Base-by-base conservation (phyloP, 352 stramenopile species). In the Phytopythium oedochilum region DNA sequence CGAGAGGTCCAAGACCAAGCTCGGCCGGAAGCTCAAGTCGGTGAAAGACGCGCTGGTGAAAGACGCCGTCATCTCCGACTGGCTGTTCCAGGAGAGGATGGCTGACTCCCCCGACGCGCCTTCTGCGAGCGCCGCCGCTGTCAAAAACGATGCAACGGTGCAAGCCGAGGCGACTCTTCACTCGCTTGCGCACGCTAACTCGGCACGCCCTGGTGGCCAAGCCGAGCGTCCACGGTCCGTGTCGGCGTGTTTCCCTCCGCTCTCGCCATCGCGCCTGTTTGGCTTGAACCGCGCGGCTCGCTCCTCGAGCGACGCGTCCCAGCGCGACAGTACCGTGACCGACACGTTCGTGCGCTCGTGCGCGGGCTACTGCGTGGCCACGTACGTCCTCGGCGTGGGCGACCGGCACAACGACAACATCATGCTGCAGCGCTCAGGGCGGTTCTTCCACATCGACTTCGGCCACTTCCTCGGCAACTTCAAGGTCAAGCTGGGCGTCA, bases 391-490 rank as follows among this genome's bases (percentile, higher is more conserved):
- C 15, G 93, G 94, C 29, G 93, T 98, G 34, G 93, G 93, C 9
- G 93, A 98, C 53, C 85, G 93, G 8, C 93, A 98, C 70, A 97
- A 96, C 59, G 93, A 98, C 65, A 98, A 98, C 63, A 83, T 98
- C 50, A 98, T 98, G 95, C 68, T 98, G 44, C 96, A 96, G 60
- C 75, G 78, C 18, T 86, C 92, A 6, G 94, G 94, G 0, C 96
- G 95, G 57, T 83, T 98, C 23, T 98, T 98, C 69, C 95, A 98
- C 80, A 98, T 98, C 50, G 95, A 98, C 53, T 98, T 98, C 61
- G 94, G 95, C 1, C 93, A 98, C 60, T 97, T 98, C 50, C 64
- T 98, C 26, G 92, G 92, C n/a, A 96, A 98, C 47, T 98, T 97
- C 68, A 98, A 98, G 68, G 88, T 71, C 23, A 97, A 97, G 57